Conservation (phyloP, 306 rosid species). For the Trifolium subterraneum region DNA sequence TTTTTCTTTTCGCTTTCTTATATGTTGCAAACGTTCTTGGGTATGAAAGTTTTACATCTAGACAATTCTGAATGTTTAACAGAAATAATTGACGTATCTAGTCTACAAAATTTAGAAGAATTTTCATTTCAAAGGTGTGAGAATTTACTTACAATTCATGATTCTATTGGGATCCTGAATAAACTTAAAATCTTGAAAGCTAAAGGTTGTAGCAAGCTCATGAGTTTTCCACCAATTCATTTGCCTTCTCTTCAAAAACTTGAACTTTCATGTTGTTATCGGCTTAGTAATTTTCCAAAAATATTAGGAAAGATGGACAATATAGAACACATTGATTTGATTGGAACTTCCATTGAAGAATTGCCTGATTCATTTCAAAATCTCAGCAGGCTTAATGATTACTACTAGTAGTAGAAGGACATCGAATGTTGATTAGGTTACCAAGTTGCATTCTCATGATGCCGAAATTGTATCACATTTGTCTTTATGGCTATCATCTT, state of each 20-base stretch:
- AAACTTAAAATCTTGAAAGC: too few species aligned
- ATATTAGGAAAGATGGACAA: background rate
- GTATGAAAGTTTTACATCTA: background rate
- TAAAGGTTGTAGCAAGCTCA: too few species aligned
- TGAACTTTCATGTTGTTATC: background rate
- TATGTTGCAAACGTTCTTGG: background rate
- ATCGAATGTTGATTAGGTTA: too few species aligned
- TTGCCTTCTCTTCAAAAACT: background rate
- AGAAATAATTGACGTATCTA: background rate
- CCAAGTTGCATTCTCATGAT: too few species aligned
- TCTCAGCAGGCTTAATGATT: background rate
- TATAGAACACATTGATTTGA: background rate
- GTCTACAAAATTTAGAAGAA: slow-evolving; percentile 4
- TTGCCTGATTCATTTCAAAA: background rate
- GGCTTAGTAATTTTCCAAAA: background rate
- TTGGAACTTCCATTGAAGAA: background rate
- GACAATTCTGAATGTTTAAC: background rate
- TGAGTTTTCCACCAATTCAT: too few species aligned
- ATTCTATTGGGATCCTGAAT: too few species aligned
- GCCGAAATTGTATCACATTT: too few species aligned
- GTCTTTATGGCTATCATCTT: too few species aligned
- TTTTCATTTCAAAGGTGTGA: too few species aligned
- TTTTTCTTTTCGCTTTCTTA: background rate
- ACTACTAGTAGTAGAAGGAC: too few species aligned
- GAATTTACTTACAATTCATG: too few species aligned